These are phyloP conservation scores for Trichoderma sp. DNA, from an alignment of 2,329 filamentous ascomycete species.

Conservation along the genomic window DNA sequence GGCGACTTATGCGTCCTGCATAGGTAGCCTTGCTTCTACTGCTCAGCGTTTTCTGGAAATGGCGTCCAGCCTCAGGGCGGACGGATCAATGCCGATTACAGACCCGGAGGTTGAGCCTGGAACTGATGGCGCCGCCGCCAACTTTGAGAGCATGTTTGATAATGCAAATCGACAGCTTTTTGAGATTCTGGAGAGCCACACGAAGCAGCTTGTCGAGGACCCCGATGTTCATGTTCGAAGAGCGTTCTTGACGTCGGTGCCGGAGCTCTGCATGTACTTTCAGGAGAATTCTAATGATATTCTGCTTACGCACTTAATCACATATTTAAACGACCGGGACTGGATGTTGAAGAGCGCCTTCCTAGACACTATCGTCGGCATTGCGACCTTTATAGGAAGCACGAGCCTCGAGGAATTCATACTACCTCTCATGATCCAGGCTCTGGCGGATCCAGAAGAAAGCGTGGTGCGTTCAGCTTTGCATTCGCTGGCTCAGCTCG, in stretches of 20 bases:
- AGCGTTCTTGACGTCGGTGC: slow-evolving; percentile 88
- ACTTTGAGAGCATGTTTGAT: slow-evolving; percentile 84
- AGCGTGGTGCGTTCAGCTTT: slow-evolving; percentile 91
- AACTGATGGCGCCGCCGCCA: slow-evolving; percentile 59
- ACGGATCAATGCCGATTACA: slow-evolving; percentile 74
- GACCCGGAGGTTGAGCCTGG: slow-evolving; percentile 80
- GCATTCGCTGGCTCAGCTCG: slow-evolving; percentile 84
- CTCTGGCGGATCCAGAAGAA: slow-evolving; percentile 88
- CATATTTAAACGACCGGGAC: slow-evolving; percentile 92
- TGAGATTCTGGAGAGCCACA: slow-evolving; percentile 81
- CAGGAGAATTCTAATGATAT: slow-evolving; percentile 92
- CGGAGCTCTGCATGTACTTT: slow-evolving; percentile 92
- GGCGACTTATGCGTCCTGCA: slow-evolving; percentile 88
- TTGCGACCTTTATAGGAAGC: slow-evolving; percentile 86
- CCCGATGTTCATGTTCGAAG: slow-evolving; percentile 80
- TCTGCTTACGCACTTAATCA: slow-evolving; percentile 94
- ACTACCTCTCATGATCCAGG: slow-evolving; percentile 91
- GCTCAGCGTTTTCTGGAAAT: slow-evolving; percentile 86
- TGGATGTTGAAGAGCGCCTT: slow-evolving; percentile 98
- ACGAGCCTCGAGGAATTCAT: slow-evolving; percentile 93
- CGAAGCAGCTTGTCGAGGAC: slow-evolving; percentile 87
- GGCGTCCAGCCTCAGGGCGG: slow-evolving; percentile 82
- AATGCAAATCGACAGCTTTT: slow-evolving; percentile 81
- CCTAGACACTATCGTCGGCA: slow-evolving; percentile 91
- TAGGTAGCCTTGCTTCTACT: slow-evolving; percentile 84